phyloP scores from a whole-genome alignment of 169 alveolate genomes.

The Babesia caballi region DNA sequence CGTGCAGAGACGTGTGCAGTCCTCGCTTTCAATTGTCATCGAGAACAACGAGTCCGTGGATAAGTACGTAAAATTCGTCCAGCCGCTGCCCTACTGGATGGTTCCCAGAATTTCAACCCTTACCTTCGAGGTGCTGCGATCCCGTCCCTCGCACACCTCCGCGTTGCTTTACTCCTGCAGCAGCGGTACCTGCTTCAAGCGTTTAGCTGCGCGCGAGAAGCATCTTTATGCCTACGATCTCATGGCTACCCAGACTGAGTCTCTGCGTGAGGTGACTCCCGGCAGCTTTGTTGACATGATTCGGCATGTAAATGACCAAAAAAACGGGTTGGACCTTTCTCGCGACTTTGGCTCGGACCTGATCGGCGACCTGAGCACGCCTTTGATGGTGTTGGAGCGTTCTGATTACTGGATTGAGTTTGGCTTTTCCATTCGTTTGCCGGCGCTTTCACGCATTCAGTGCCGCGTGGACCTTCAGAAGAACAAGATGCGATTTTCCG shows the following conservation, averaged over 20 bases:
- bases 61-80: constrained; percentile 24
- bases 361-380: background rate
- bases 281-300: background rate
- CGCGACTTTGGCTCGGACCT: background rate
- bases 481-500: constrained; percentile 31
- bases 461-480: constrained; percentile 47
- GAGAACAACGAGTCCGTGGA: background rate
- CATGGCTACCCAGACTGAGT: background rate
- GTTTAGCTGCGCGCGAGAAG: background rate
- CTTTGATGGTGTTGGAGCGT: constrained; percentile 12
- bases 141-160: background rate
- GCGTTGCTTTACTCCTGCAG: background rate
- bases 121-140: background rate
- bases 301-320: background rate
- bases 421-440: constrained; percentile 23
- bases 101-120: constrained; percentile 5
- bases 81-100: constrained; percentile 58
- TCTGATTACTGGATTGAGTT: constrained; percentile 36
- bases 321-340: background rate
- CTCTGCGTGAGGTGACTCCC: background rate
- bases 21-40: constrained; percentile 34
- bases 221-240: background rate
- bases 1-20: constrained; percentile 40
- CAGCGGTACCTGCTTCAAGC: background rate
- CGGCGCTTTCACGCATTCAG: background rate